phyloP scores from a whole-genome alignment of 2,329 filamentous ascomycete species.

The Nemania serpens region DNA sequence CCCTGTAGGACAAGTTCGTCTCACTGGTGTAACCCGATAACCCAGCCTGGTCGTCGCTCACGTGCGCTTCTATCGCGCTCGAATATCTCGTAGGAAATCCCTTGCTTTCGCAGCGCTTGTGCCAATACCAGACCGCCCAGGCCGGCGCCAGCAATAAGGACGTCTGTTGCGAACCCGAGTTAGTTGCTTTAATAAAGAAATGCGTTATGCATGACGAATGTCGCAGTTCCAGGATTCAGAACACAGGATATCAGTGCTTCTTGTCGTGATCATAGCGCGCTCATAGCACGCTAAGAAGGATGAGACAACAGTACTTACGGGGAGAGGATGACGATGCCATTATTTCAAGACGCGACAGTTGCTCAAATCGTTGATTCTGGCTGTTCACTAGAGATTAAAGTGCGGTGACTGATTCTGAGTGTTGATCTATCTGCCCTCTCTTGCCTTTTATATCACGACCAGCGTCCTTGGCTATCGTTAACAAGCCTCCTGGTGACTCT shows the following conservation, averaged over 20 bases:
- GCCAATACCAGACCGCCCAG: conserved; percentile 31
- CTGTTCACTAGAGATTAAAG: background rate
- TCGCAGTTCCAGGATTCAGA: no score
- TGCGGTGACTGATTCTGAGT: no score
- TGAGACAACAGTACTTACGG: conserved; percentile 11
- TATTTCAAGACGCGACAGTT: background rate
- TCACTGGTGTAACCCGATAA: conserved; percentile 32
- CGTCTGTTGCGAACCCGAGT: conserved; percentile 11
- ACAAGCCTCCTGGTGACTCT: background rate
- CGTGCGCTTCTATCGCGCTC: conserved; percentile 30
- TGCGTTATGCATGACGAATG: background rate
- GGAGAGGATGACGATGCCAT: conserved; percentile 21
- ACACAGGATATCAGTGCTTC: background rate
- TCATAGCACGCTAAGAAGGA: background rate
- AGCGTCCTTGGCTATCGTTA: background rate
- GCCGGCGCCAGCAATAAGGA: conserved; percentile 33
- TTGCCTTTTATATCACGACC: background rate
- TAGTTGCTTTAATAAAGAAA: background rate
- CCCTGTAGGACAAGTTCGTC: background rate
- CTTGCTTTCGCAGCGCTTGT: conserved; percentile 33
- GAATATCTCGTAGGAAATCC: conserved; percentile 34
- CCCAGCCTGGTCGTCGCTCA: conserved; percentile 31
- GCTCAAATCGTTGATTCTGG: background rate
- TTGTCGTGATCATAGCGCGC: background rate
- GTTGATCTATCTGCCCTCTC: background rate